Evolutionary conservation across 257 asterid genomes (phyloP).

Genomic region (Petunia secreta): DNA sequence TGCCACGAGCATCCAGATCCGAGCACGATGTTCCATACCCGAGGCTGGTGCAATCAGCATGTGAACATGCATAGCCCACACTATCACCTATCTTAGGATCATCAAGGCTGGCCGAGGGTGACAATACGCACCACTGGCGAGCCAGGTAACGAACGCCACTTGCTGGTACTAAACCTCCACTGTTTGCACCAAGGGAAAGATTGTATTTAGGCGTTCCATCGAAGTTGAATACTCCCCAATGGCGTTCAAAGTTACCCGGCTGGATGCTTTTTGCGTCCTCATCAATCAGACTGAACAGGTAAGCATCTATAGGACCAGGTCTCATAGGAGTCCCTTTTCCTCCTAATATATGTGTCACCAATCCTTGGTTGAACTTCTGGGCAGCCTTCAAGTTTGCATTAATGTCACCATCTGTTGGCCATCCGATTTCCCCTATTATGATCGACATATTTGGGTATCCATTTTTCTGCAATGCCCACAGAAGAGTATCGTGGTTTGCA

Average conservation of each 20-base stretch:
- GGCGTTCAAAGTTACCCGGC: slow-evolving; percentile 81
- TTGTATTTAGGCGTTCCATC: slow-evolving; percentile 75
- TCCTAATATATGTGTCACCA: slow-evolving; percentile 52
- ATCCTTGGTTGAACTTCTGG: slow-evolving; percentile 73
- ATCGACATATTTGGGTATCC: slow-evolving; percentile 61
- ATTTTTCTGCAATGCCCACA: slow-evolving; percentile 63
- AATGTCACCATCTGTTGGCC: slow-evolving; percentile 78
- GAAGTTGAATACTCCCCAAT: slow-evolving; percentile 76
- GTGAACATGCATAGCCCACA: slow-evolving; percentile 62
- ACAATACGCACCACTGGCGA: slow-evolving; percentile 64
- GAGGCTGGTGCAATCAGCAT: slow-evolving; percentile 72
- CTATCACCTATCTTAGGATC: slow-evolving; percentile 58
- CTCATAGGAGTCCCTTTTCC: slow-evolving; percentile 71
- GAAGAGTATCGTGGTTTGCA: slow-evolving; percentile 71
- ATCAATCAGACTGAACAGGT: slow-evolving; percentile 68
- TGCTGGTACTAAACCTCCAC: slow-evolving; percentile 49
- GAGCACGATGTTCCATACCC: slow-evolving; percentile 64
- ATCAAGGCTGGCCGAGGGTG: slow-evolving; percentile 49
- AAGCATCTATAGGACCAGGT: slow-evolving; percentile 69
- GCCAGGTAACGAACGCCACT: slow-evolving; percentile 45
- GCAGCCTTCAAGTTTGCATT: slow-evolving; percentile 56
- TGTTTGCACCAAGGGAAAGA: slow-evolving; percentile 50
- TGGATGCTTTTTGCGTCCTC: slow-evolving; percentile 80
- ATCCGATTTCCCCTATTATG: slow-evolving; percentile 74
- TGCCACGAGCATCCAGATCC: slow-evolving; percentile 48